A percentile compares a stretch with the other conserved stretches of the same genome.
These are phyloP conservation scores for Diplodia corticola DNA, from an alignment of 2,329 filamentous ascomycete genomes.

Conservation along the genomic window DNA sequence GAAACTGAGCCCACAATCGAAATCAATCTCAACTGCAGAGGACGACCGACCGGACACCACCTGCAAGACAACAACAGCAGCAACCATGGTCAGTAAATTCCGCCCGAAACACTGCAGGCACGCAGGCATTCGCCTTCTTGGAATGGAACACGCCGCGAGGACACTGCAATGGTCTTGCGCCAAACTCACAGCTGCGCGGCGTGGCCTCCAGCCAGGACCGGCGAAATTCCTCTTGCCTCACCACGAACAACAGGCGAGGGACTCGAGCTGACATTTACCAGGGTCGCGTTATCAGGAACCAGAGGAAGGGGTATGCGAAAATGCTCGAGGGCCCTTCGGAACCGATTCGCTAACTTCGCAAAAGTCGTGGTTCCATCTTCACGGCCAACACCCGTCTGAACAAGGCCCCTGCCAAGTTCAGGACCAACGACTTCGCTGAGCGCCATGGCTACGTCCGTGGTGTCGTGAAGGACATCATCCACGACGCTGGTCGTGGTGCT, in stretches of 20 bases:
- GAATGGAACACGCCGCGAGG: slow-evolving; percentile 1
- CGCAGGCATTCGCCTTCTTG: neutral
- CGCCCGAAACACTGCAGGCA: neutral
- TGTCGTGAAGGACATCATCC: slow-evolving; percentile 98
- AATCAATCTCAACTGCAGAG: slow-evolving; percentile 22
- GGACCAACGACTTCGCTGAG: slow-evolving; percentile 94
- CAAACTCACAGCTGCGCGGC: neutral
- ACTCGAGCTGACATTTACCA: slow-evolving; percentile 14
- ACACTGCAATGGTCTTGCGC: neutral
- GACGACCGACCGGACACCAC: slow-evolving; percentile 22
- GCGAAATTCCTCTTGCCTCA: neutral
- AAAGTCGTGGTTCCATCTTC: slow-evolving; percentile 77
- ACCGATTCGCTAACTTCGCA: slow-evolving; percentile 35
- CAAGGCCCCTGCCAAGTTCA: slow-evolving; percentile 94
- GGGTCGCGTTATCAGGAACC: slow-evolving; percentile 76
- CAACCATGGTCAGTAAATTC: slow-evolving; percentile 23
- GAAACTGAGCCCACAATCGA: slow-evolving; percentile 20
- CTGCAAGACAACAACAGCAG: slow-evolving; percentile 24
- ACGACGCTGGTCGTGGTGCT: slow-evolving; percentile 97
- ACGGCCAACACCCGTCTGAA: slow-evolving; percentile 69
- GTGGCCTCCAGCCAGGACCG: neutral
- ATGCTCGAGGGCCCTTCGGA: neutral
- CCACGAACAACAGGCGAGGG: neutral
- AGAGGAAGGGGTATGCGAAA: slow-evolving; percentile 52
- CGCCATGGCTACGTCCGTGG: slow-evolving; percentile 97